phyloP scores from a whole-genome alignment of 2,329 filamentous ascomycete species.

The Dothiorella sarmentorum region DNA sequence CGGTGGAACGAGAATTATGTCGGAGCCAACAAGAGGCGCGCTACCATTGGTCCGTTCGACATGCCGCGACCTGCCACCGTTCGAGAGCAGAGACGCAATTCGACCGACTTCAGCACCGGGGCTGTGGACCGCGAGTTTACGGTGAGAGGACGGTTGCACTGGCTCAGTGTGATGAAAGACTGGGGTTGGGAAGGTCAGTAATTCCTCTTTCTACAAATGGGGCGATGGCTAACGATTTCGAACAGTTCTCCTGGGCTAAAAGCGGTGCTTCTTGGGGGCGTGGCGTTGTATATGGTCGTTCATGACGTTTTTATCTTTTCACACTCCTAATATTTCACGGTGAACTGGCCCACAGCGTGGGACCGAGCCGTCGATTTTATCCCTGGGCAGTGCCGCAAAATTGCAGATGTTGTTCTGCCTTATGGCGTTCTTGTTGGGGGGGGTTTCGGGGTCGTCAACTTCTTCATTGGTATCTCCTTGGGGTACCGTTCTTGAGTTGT shows the following conservation, averaged over 20 bases:
- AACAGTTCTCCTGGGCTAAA: slow-evolving; percentile 17
- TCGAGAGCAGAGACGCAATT: slow-evolving; percentile 31
- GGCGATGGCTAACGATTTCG: not conserved
- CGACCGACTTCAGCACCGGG: slow-evolving; percentile 26
- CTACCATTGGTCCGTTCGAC: slow-evolving; percentile 24
- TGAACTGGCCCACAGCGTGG: not conserved
- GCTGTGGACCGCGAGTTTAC: slow-evolving; percentile 58
- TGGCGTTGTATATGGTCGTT: not conserved
- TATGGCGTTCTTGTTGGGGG: not conserved
- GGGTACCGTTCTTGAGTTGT: slow-evolving; percentile 4
- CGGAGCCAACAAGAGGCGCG: slow-evolving; percentile 25
- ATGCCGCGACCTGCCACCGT: slow-evolving; percentile 21
- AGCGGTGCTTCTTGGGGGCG: not conserved
- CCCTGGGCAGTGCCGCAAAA: not conserved
- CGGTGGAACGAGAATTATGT: slow-evolving; percentile 24
- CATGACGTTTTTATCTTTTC: not conserved
- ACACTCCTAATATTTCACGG: not conserved
- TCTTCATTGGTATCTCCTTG: slow-evolving; percentile 1
- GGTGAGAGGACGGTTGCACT: slow-evolving; percentile 64
- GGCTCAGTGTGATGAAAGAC: slow-evolving; percentile 69
- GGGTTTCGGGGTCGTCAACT: not conserved
- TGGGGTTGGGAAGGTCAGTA: slow-evolving; percentile 68
- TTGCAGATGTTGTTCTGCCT: slow-evolving; percentile 2
- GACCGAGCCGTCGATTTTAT: not conserved
- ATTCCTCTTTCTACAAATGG: not conserved